Conservation (phyloP, 2,329 filamentous ascomycete genomes). For the Diaporthe ilicicola region DNA sequence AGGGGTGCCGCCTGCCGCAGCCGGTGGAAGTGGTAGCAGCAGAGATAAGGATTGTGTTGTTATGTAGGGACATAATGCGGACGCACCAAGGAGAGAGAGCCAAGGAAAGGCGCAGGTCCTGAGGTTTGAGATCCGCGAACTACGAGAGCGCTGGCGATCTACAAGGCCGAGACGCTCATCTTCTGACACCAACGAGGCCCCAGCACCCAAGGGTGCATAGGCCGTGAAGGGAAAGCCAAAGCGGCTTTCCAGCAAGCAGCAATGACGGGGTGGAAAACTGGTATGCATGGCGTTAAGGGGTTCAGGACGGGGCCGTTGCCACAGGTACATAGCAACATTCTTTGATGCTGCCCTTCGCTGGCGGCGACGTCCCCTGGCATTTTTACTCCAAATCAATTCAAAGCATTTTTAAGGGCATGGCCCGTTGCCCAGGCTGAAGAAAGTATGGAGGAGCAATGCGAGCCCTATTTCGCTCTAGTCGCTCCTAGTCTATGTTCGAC, state of each 20-base stretch:
- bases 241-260: neutral
- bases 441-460: neutral
- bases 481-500: neutral
- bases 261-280: neutral
- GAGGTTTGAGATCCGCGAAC: neutral
- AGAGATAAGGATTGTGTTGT: conserved; percentile 53
- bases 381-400: conserved; percentile 3
- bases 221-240: neutral
- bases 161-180: neutral
- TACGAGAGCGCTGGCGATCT: neutral
- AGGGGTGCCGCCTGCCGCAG: conserved; percentile 40
- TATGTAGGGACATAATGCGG: conserved; percentile 48
- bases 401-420: neutral
- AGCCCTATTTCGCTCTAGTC: neutral
- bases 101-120: neutral
- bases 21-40: conserved; percentile 34
- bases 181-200: neutral
- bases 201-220: neutral
- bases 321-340: conserved; percentile 1
- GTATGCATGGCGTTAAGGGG: conserved; percentile 14
- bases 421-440: neutral
- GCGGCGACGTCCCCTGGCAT: neutral
- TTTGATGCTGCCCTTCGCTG: neutral
- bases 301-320: neutral
- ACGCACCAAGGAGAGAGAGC: neutral